A percentile compares a stretch with the other conserved stretches of the same genome.
phyloP scores from a whole-genome alignment of 106 monocot species.

The Ottelia alismoides region DNA sequence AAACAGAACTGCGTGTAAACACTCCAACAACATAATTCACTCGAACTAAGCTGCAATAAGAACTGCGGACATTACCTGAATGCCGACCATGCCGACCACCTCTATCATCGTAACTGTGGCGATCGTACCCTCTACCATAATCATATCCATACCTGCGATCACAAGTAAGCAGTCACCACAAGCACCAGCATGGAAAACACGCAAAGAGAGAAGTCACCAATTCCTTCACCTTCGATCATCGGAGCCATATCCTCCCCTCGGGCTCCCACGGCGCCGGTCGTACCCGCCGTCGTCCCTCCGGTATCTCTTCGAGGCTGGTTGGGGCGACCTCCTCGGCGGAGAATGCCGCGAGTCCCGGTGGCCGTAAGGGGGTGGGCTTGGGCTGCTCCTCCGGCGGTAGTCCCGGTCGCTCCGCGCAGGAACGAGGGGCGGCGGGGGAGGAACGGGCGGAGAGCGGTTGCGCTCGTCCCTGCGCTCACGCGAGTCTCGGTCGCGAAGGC shows the following conservation, averaged over 20 bases:
- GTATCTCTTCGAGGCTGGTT: conserved; percentile 61
- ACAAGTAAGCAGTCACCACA: no score
- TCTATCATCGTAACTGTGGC: conserved; percentile 23
- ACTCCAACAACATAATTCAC: no score
- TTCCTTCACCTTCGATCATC: conserved; percentile 26
- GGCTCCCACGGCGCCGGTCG: conserved; percentile 49
- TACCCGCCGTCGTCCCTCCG: conserved; percentile 81
- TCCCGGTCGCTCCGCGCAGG: conserved; percentile 30
- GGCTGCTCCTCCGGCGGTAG: conserved; percentile 49
- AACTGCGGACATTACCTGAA: no score
- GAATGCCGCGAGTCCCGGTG: conserved; percentile 39
- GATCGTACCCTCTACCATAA: conserved; percentile 36
- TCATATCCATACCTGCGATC: conserved; percentile 48
- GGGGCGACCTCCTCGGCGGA: conserved; percentile 45
- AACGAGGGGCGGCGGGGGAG: conserved; percentile 14
- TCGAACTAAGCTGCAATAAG: no score
- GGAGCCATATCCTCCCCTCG: conserved; percentile 19
- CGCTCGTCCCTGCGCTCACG: conserved; percentile 39
- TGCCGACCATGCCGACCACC: conserved; percentile 32
- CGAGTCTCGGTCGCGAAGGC: conserved; percentile 32
- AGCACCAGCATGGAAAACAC: no score
- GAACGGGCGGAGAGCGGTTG: conserved; percentile 17
- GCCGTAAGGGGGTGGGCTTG: conserved; percentile 71
- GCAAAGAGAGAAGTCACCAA: no score
- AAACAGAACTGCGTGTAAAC: no score